Conservation (phyloP, 495 filamentous ascomycete species). For the Staphylotrichum longicolle region DNA sequence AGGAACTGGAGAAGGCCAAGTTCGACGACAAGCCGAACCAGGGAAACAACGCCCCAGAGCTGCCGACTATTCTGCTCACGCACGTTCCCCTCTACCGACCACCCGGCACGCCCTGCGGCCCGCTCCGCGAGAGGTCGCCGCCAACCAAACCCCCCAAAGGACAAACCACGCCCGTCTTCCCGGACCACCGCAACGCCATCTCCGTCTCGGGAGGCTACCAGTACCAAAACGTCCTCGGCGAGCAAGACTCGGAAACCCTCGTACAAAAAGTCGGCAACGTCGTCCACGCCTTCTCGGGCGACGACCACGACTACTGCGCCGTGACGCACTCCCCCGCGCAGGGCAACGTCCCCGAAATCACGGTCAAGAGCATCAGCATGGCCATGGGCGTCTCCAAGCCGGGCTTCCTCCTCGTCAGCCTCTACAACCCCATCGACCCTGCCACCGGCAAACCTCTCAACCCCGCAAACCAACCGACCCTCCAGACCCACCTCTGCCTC, state of each 20-base stretch:
- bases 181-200: conserved; percentile 78
- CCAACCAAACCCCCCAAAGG: conserved; percentile 61
- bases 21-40: conserved; percentile 40
- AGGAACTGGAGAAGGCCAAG: conserved; percentile 46
- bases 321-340: conserved; percentile 66
- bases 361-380: conserved; percentile 90
- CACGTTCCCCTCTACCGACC: conserved; percentile 88
- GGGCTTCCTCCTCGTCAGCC: conserved; percentile 80
- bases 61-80: conserved; percentile 82
- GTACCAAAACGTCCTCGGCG: conserved; percentile 90
- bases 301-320: conserved; percentile 98
- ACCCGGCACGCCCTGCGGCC: conserved; percentile 81
- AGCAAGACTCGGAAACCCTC: conserved; percentile 67
- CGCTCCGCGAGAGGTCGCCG: conserved; percentile 78
- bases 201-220: conserved; percentile 76
- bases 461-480: conserved; percentile 46
- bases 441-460: conserved; percentile 54
- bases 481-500: conserved; percentile 87
- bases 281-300: conserved; percentile 82
- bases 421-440: conserved; percentile 84
- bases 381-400: conserved; percentile 94
- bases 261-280: conserved; percentile 73
- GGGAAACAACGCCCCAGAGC: conserved; percentile 46
- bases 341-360: conserved; percentile 75
- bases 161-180: conserved; percentile 51